Evolutionary conservation across 2,329 filamentous ascomycete species (phyloP).

Genomic region (Zopfia rhizophila): DNA sequence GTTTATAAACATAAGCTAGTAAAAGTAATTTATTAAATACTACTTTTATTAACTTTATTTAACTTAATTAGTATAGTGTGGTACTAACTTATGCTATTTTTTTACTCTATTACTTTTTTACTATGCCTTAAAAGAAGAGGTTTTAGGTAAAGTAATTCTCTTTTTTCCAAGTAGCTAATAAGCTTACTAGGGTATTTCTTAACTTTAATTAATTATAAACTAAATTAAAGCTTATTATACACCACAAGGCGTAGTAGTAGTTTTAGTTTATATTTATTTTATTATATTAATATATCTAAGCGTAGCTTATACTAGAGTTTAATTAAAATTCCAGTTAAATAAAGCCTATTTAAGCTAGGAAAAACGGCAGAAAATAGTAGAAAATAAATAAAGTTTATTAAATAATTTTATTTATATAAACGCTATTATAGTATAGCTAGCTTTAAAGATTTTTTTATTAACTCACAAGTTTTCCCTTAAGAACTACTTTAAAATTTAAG

Average conservation of each 20-base stretch:
- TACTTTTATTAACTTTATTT: conserved; percentile 5
- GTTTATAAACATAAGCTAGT: conserved; percentile 8
- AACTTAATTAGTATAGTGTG: conserved; percentile 11
- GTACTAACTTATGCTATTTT: conserved; percentile 17
- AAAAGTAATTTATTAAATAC: conserved; percentile 14
- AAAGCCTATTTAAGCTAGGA: conserved; percentile 2
- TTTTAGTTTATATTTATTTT: conserved; percentile 16
- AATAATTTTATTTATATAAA: conserved; percentile 10
- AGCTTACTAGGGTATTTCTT: conserved; percentile 20
- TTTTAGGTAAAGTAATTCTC: no score
- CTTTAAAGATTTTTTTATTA: conserved; percentile 14
- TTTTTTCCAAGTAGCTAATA: no score
- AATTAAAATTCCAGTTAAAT: conserved; percentile 8
- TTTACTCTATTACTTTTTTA: no score
- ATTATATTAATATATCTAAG: conserved; percentile 12
- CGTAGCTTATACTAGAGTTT: conserved; percentile 9
- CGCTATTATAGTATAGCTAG: conserved; percentile 11
- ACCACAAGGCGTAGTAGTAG: conserved; percentile 15
- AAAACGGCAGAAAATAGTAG: conserved; percentile 1
- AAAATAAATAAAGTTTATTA: conserved; percentile 15
- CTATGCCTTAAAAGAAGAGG: no score
- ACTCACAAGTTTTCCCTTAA: conserved; percentile 6
- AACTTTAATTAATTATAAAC: conserved; percentile 19
- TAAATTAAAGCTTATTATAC: conserved; percentile 19
- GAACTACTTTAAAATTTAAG: conserved; percentile 5